phyloP scores from a whole-genome alignment of 179 eudicot genomes.

The Corrigiola litoralis region DNA sequence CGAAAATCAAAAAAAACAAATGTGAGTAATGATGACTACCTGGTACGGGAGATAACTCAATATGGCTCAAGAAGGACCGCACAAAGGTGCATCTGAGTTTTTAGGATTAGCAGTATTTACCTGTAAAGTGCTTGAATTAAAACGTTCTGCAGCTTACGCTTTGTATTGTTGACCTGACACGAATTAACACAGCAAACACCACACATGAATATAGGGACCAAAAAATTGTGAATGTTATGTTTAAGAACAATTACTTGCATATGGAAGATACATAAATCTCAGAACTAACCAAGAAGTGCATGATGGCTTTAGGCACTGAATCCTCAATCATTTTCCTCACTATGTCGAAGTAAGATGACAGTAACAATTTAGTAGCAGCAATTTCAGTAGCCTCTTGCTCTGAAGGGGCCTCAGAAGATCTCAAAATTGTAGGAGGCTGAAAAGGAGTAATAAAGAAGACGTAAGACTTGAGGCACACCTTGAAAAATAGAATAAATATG shows the following conservation, averaged over 20 bases:
- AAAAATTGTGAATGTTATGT: too few species aligned
- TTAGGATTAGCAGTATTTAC: constrained; percentile 26
- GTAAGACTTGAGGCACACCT: neutral
- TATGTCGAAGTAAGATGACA: constrained; percentile 88
- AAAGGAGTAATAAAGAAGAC: constrained; percentile 9
- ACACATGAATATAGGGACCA: neutral
- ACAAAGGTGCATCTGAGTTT: neutral
- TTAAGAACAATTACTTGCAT: too few species aligned
- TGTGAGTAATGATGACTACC: constrained; percentile 2
- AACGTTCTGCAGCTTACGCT: constrained; percentile 92
- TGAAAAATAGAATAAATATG: neutral
- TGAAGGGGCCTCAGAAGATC: constrained; percentile 71
- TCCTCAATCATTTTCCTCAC: constrained; percentile 89
- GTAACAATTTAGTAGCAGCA: constrained; percentile 64
- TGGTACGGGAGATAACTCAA: neutral
- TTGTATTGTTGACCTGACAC: constrained; percentile 86
- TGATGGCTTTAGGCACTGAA: constrained; percentile 94
- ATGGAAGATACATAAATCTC: neutral
- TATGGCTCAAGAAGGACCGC: neutral
- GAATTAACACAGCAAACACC: constrained; percentile 3
- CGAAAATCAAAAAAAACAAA: constrained; percentile 5
- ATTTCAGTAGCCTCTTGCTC: constrained; percentile 80
- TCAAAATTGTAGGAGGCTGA: constrained; percentile 86
- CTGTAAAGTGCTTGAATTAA: constrained; percentile 90
- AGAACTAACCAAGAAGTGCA: constrained; percentile 85